Evolutionary conservation across 2,329 filamentous ascomycete genomes (phyloP).

Genomic region (Penicillium griseofulvum): DNA sequence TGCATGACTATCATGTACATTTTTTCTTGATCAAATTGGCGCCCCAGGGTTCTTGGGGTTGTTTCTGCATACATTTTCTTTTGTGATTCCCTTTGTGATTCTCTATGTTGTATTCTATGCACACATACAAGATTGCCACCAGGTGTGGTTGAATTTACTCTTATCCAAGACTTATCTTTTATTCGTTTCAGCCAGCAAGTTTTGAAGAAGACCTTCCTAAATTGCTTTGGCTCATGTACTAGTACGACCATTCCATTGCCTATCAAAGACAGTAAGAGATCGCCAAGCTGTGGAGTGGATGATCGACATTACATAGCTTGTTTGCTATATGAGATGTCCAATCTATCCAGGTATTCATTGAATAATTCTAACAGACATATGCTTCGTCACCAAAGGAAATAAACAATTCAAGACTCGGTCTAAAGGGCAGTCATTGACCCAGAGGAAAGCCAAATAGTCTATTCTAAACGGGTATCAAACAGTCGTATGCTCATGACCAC

Average conservation of each 20-base stretch:
- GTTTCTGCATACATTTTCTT: slow-evolving; percentile 19
- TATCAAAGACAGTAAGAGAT: slow-evolving; percentile 33
- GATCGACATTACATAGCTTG: neutral
- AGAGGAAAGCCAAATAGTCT: neutral
- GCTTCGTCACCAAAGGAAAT: too few relatives aligned
- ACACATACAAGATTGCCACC: slow-evolving; percentile 12
- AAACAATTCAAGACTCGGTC: neutral
- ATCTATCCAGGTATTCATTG: neutral
- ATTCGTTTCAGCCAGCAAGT: neutral
- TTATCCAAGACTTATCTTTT: neutral
- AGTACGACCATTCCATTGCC: slow-evolving; percentile 26
- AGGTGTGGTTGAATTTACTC: slow-evolving; percentile 3
- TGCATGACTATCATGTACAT: slow-evolving; percentile 14
- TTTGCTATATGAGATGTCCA: neutral
- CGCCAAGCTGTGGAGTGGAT: slow-evolving; percentile 27
- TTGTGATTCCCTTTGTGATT: slow-evolving; percentile 14
- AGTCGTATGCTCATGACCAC: neutral
- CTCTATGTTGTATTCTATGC: slow-evolving; percentile 17
- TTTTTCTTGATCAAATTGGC: slow-evolving; percentile 13
- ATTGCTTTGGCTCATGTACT: neutral
- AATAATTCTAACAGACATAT: neutral
- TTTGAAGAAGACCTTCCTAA: neutral
- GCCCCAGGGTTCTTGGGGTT: neutral
- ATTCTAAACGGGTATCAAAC: slow-evolving; percentile 2
- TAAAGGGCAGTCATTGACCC: neutral